These are phyloP conservation scores for Phellopilus nigrolimitatus DNA, from an alignment of 1,284 basidiomycete species.

Conservation along the genomic window DNA sequence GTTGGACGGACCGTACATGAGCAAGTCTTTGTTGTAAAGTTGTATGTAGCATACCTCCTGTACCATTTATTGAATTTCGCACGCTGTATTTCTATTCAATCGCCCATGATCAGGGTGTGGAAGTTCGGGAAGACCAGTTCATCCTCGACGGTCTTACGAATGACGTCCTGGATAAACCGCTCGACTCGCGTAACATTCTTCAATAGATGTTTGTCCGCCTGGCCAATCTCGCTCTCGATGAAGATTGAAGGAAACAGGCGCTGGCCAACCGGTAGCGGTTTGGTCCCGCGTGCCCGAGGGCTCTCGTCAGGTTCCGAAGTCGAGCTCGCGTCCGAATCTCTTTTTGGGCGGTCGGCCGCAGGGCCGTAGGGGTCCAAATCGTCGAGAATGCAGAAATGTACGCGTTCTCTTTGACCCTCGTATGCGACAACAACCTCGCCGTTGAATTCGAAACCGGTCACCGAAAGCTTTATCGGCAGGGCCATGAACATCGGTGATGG, in stretches of 20 bases:
- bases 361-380: slow-evolving; percentile 79
- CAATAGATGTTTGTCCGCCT: slow-evolving; percentile 92
- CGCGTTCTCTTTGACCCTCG: slow-evolving; percentile 69
- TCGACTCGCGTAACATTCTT: slow-evolving; percentile 97
- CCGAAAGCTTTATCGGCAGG: slow-evolving; percentile 86
- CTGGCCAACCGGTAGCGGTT: slow-evolving; percentile 74
- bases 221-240: slow-evolving; percentile 96
- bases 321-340: slow-evolving; percentile 24
- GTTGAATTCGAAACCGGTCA: slow-evolving; percentile 83
- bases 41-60: slow-evolving; percentile 11
- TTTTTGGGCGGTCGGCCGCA: no score
- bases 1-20: slow-evolving; percentile 97
- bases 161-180: slow-evolving; percentile 91
- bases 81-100: slow-evolving; percentile 22
- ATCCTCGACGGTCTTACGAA: slow-evolving; percentile 91
- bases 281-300: slow-evolving; percentile 36
- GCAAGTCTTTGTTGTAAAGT: slow-evolving; percentile 56
- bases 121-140: slow-evolving; percentile 94
- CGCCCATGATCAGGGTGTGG: slow-evolving; percentile 72
- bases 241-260: slow-evolving; percentile 86
- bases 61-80: not conserved
- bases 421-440: slow-evolving; percentile 90
- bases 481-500: slow-evolving; percentile 94
- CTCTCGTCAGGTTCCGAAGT: slow-evolving; percentile 40
- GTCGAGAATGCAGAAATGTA: slow-evolving; percentile 88